Conservation (phyloP, 2,329 filamentous ascomycete species). For the Aurifilum marmelostoma region DNA sequence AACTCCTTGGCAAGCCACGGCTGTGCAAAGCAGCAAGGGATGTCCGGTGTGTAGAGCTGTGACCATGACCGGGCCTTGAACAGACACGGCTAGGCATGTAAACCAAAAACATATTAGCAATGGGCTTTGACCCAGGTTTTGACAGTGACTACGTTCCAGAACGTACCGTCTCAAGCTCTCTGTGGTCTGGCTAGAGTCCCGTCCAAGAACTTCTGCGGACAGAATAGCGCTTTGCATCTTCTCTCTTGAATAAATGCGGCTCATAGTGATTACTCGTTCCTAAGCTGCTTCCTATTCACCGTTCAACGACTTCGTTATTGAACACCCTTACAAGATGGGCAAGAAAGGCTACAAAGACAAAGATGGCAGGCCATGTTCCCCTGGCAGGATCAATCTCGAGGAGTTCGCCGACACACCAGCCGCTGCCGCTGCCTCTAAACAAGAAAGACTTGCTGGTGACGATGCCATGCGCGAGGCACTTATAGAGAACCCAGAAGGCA, state of each 20-base stretch:
- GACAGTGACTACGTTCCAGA: neutral
- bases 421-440: neutral
- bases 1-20: constrained; percentile 1
- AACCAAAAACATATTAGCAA: neutral
- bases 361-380: constrained; percentile 5
- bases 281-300: neutral
- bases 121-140: neutral
- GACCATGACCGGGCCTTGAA: neutral
- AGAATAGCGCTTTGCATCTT: neutral
- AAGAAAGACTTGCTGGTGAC: neutral
- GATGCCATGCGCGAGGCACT: neutral
- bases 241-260: neutral
- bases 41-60: neutral
- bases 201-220: neutral
- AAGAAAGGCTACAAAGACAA: constrained; percentile 2
- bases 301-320: too few species aligned
- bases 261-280: neutral
- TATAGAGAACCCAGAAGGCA: constrained; percentile 1
- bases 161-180: neutral
- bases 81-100: neutral
- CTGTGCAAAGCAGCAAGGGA: neutral
- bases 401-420: neutral
- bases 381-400: neutral
- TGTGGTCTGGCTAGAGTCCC: neutral
- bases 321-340: neutral